Percentiles rank a stretch among this genome's conserved stretches.
phyloP scores from a whole-genome alignment of 176 grass and related monocot species.

The Otatea glauca region DNA sequence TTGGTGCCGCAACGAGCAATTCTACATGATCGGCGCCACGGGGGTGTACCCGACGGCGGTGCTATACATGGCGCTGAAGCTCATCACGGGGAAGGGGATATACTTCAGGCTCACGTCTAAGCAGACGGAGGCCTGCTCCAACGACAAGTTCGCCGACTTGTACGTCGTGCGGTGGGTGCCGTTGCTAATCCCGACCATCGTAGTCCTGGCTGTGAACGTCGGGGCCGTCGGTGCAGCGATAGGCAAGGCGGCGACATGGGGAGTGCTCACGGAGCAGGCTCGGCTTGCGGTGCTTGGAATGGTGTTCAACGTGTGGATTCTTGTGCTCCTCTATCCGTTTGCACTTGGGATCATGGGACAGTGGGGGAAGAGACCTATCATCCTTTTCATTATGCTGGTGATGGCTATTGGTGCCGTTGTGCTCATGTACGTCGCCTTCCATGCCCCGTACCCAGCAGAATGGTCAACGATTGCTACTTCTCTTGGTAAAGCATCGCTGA shows the following conservation, averaged over 20 bases:
- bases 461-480: constrained; percentile 23
- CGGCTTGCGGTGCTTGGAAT: constrained; percentile 36
- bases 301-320: constrained; percentile 58
- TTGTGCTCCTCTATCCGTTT: constrained; percentile 59
- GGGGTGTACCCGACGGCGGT: constrained; percentile 56
- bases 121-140: constrained; percentile 44
- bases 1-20: constrained; percentile 63
- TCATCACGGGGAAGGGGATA: constrained; percentile 52
- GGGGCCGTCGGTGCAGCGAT: constrained; percentile 40
- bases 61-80: constrained; percentile 54
- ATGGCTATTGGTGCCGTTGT: constrained; percentile 23
- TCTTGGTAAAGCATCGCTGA: neutral
- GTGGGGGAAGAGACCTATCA: constrained; percentile 44
- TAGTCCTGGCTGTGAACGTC: constrained; percentile 32
- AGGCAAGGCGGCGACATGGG: constrained; percentile 44
- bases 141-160: constrained; percentile 51
- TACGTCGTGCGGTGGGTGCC: constrained; percentile 54
- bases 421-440: constrained; percentile 19
- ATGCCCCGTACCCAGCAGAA: neutral
- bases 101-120: constrained; percentile 57
- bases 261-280: constrained; percentile 28
- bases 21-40: constrained; percentile 54
- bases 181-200: constrained; percentile 37
- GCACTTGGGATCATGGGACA: constrained; percentile 52
- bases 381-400: constrained; percentile 26